phyloP scores from a whole-genome alignment of 2,329 filamentous ascomycete genomes.

The Ceratocystis colombiana region DNA sequence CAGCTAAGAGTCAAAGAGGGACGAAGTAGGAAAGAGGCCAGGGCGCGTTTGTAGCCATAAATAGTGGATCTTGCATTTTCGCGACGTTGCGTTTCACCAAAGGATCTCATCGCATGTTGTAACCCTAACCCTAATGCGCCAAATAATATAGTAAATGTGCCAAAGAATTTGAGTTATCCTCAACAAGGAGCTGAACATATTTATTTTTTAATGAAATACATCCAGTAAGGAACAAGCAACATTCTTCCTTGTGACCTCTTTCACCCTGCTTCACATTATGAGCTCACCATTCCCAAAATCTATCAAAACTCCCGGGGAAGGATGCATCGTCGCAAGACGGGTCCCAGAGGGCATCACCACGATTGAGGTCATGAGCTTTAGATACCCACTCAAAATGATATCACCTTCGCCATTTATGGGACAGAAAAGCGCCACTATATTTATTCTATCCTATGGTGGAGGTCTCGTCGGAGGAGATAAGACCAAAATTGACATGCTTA shows the following conservation, averaged over 20 bases:
- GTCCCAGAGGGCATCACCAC: conserved; percentile 62
- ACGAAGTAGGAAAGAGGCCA: conserved; percentile 14
- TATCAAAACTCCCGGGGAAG: conserved; percentile 64
- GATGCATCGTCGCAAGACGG: conserved; percentile 61
- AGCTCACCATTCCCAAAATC: conserved; percentile 68
- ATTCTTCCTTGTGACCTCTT: neutral
- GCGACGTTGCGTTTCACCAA: conserved; percentile 19
- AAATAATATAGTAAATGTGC: no score
- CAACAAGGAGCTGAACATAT: no score
- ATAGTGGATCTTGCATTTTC: conserved; percentile 25
- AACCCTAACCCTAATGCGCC: neutral
- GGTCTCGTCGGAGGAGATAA: conserved; percentile 82
- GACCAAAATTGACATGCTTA: conserved; percentile 60
- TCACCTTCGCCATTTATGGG: conserved; percentile 59
- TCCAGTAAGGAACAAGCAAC: no score
- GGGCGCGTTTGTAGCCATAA: conserved; percentile 24
- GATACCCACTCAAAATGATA: conserved; percentile 91
- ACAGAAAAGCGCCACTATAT: conserved; percentile 64
- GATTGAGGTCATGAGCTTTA: conserved; percentile 67
- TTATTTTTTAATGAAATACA: no score
- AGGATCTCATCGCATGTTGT: neutral
- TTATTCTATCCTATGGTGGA: conserved; percentile 87
- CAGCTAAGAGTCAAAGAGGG: neutral
- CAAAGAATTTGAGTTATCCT: no score
- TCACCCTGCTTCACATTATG: conserved; percentile 32